These are phyloP conservation scores for Aegle marmelos DNA, from an alignment of 345 rosid species.

Conservation along the genomic window DNA sequence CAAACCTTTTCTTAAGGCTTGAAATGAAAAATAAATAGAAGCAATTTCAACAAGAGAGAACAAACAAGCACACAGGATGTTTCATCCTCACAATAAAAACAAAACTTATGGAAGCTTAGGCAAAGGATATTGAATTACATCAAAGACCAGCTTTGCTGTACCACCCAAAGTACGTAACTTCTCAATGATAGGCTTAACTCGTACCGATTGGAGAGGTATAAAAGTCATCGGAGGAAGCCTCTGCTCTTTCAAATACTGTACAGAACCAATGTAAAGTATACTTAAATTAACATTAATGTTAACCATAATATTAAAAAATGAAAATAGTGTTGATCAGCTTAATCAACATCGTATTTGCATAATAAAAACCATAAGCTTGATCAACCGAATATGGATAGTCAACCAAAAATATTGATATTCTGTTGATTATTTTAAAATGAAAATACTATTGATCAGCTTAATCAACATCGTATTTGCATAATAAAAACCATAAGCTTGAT, in stretches of 20 bases:
- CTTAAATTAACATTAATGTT: slow-evolving; percentile 13
- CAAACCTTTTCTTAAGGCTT: background rate
- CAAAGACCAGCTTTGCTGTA: slow-evolving; percentile 76
- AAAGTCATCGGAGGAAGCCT: slow-evolving; percentile 99
- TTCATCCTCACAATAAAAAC: background rate
- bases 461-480: background rate
- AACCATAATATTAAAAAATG: slow-evolving; percentile 5
- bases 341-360: background rate
- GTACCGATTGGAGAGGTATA: slow-evolving; percentile 92
- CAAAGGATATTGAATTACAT: slow-evolving; percentile 96
- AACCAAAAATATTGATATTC: too few relatives aligned
- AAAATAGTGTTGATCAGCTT: background rate
- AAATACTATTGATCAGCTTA: background rate
- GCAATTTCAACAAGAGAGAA: background rate
- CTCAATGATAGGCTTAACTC: slow-evolving; percentile 84
- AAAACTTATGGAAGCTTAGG: slow-evolving; percentile 17
- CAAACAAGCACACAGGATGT: background rate
- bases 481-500: background rate
- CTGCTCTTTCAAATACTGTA: slow-evolving; percentile 96
- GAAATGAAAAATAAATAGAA: background rate
- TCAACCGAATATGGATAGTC: background rate
- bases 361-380: background rate
- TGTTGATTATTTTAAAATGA: background rate
- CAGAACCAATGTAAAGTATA: slow-evolving; percentile 18
- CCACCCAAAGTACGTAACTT: slow-evolving; percentile 80